Conservation (phyloP, 352 stramenopile species). For the Phytopythium chamaehyphon region DNA sequence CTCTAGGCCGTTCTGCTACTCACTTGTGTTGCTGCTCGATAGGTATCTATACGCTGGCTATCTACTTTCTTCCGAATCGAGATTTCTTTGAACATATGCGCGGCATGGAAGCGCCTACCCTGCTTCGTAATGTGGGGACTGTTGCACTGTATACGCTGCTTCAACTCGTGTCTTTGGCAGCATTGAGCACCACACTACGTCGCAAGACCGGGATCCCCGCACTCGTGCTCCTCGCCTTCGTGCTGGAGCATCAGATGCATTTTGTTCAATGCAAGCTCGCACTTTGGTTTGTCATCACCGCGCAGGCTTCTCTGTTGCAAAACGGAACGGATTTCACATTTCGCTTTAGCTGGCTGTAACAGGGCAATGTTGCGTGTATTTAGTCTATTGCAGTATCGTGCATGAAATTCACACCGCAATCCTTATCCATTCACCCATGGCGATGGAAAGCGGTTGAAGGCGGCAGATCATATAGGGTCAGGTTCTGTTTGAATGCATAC, state of each 20-base stretch:
- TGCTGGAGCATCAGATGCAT: constrained; percentile 16
- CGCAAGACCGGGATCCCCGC: constrained; percentile 7
- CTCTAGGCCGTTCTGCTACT: neutral
- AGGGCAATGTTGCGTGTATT: too few relatives aligned
- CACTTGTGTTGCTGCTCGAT: neutral
- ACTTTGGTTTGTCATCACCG: constrained; percentile 19
- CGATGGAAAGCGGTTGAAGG: neutral
- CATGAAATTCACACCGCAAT: too few relatives aligned
- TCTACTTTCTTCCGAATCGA: constrained; percentile 25
- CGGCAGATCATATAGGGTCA: constrained; percentile 11
- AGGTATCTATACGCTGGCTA: constrained; percentile 20
- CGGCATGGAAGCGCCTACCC: constrained; percentile 2
- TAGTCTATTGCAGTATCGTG: too few relatives aligned
- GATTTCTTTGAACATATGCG: constrained; percentile 23
- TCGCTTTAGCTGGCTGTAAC: constrained; percentile 22
- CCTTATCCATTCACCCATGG: neutral
- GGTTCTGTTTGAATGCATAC: constrained; percentile 21
- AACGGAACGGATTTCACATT: constrained; percentile 25
- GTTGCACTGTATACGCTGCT: constrained; percentile 8
- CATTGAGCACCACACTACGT: constrained; percentile 10
- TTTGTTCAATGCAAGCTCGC: constrained; percentile 18
- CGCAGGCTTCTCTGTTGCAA: constrained; percentile 18
- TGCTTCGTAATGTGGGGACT: constrained; percentile 9
- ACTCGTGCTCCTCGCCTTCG: constrained; percentile 20
- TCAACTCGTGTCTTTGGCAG: constrained; percentile 7